Conservation (phyloP, 2,329 filamentous ascomycete species). For the Neofusicoccum parvum region DNA sequence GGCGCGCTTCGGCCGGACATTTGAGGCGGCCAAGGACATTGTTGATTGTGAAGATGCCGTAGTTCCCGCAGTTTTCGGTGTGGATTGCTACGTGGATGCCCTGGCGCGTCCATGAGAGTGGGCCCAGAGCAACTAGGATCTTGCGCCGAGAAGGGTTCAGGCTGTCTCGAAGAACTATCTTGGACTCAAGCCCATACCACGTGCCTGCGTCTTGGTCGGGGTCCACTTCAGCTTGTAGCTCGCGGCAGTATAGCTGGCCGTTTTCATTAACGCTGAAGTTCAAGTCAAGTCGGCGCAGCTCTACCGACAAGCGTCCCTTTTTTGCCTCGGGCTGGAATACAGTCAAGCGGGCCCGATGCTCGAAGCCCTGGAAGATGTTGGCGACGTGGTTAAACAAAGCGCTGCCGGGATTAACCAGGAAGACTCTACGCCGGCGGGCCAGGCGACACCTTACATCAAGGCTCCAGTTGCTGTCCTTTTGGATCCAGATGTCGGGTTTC, state of each 20-base stretch:
- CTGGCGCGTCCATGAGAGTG: constrained; percentile 29
- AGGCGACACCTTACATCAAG: constrained; percentile 36
- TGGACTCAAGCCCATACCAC: constrained; percentile 61
- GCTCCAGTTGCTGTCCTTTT: constrained; percentile 43
- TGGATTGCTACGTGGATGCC: constrained; percentile 49
- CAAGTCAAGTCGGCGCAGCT: constrained; percentile 57
- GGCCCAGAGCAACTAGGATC: constrained; percentile 58
- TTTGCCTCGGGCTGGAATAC: constrained; percentile 48
- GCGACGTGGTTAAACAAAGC: constrained; percentile 43
- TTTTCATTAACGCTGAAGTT: constrained; percentile 53
- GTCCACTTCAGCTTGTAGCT: constrained; percentile 54
- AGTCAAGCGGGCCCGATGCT: constrained; percentile 46
- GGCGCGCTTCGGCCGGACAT: constrained; percentile 58
- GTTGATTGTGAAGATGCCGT: constrained; percentile 58
- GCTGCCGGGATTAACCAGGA: constrained; percentile 55
- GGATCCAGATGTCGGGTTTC: constrained; percentile 44
- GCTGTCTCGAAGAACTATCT: constrained; percentile 56
- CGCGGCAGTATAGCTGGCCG: constrained; percentile 48
- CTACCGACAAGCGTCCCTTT: constrained; percentile 42
- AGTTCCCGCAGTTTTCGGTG: constrained; percentile 41
- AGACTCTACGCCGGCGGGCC: constrained; percentile 31
- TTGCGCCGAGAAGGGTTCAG: constrained; percentile 48
- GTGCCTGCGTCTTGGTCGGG: constrained; percentile 60
- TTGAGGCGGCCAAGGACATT: constrained; percentile 57
- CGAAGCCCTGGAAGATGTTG: constrained; percentile 55